Conservation (phyloP, 2,329 filamentous ascomycete species). For the Colletotrichum limetticola region DNA sequence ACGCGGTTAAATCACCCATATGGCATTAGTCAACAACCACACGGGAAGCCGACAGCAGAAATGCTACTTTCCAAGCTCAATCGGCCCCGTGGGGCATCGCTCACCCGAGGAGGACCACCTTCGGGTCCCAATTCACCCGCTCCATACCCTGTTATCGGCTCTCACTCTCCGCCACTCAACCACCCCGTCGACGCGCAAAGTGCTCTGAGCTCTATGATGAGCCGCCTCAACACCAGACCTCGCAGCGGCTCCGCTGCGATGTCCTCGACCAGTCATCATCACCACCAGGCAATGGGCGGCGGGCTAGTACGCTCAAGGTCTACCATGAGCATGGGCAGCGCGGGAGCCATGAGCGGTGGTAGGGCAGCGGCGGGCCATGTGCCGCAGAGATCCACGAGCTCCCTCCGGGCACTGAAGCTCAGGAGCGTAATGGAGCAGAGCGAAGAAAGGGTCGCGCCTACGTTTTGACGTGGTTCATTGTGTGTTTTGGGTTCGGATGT, state of each 20-base stretch:
- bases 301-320: slow-evolving; percentile 1
- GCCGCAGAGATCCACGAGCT: slow-evolving; percentile 31
- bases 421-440: slow-evolving; percentile 28
- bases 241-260: slow-evolving; percentile 37
- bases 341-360: not conserved
- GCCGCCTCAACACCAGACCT: slow-evolving; percentile 46
- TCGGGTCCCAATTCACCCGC: slow-evolving; percentile 2
- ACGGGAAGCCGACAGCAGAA: slow-evolving; percentile 29
- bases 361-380: not conserved
- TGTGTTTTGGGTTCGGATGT: not conserved
- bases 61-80: slow-evolving; percentile 32
- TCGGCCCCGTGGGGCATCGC: slow-evolving; percentile 10
- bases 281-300: slow-evolving; percentile 18
- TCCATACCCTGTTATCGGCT: slow-evolving; percentile 35
- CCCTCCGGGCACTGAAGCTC: slow-evolving; percentile 38
- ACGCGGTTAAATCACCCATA: slow-evolving; percentile 32
- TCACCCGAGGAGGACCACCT: not conserved
- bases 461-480: slow-evolving; percentile 18
- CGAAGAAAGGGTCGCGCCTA: slow-evolving; percentile 31
- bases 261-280: slow-evolving; percentile 2
- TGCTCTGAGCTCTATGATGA: slow-evolving; percentile 46
- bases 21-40: not conserved
- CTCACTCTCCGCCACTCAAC: slow-evolving; percentile 41
- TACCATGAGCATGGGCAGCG: slow-evolving; percentile 14
- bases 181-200: slow-evolving; percentile 31